These are phyloP conservation scores for Carallia brachiata DNA, from an alignment of 345 rosid species.

Conservation along the genomic window DNA sequence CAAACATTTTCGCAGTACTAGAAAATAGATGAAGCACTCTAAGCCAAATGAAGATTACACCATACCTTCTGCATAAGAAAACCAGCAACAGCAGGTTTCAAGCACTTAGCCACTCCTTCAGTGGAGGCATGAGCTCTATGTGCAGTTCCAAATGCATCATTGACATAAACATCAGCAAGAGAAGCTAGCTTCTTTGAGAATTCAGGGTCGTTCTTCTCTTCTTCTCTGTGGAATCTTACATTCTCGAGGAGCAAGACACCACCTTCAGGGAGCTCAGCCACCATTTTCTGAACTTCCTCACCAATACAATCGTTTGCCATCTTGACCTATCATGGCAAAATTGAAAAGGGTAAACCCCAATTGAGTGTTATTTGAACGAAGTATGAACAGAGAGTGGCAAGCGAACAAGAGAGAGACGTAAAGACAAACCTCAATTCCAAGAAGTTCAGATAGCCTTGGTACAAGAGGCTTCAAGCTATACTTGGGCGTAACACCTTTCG, in stretches of 20 bases:
- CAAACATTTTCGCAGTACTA: no score
- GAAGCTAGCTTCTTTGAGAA: slow-evolving; percentile 75
- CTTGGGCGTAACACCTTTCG: slow-evolving; percentile 93
- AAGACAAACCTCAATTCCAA: slow-evolving; percentile 62
- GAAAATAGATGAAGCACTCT: no score
- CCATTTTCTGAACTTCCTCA: slow-evolving; percentile 69
- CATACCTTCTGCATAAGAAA: slow-evolving; percentile 92
- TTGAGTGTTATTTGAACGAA: no score
- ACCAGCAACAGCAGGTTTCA: slow-evolving; percentile 96
- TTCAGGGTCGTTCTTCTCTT: slow-evolving; percentile 94
- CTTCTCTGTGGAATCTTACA: slow-evolving; percentile 87
- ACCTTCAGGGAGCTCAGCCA: slow-evolving; percentile 61
- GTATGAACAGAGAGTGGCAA: not conserved
- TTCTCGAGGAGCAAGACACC: slow-evolving; percentile 90
- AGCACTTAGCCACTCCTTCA: slow-evolving; percentile 72
- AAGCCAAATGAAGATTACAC: no score
- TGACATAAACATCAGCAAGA: slow-evolving; percentile 31
- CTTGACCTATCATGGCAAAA: slow-evolving; percentile 48
- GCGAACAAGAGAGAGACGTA: not conserved
- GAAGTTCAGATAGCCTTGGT: slow-evolving; percentile 84
- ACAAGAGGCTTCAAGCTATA: slow-evolving; percentile 94
- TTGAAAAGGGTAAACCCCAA: not conserved
- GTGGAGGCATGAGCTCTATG: slow-evolving; percentile 98
- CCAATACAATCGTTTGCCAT: slow-evolving; percentile 87
- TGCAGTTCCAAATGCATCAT: slow-evolving; percentile 76